Evolutionary conservation across 1,284 basidiomycete species (phyloP).

Genomic region (Cryptococcus sp.): DNA sequence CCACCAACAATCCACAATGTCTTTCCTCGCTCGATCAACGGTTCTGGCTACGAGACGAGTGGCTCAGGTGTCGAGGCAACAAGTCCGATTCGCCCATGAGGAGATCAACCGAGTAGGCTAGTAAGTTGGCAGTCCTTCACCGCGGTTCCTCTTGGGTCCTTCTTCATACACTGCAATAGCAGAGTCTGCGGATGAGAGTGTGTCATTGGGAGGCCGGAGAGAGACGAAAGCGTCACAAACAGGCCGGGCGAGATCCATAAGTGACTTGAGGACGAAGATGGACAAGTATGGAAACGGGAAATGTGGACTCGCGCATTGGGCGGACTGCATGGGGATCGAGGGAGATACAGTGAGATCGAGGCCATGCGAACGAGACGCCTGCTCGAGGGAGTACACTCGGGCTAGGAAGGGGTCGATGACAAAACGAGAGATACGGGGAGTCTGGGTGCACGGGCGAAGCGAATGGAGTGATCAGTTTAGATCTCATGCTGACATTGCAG

Average conservation of each 20-base stretch:
- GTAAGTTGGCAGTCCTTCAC: slow-evolving; percentile 24
- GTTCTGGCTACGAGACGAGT: slow-evolving; percentile 17
- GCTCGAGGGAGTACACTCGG: too few relatives aligned
- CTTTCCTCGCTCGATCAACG: slow-evolving; percentile 24
- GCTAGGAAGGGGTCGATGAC: too few relatives aligned
- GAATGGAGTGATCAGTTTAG: too few relatives aligned
- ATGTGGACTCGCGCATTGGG: background rate
- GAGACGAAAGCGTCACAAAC: too few relatives aligned
- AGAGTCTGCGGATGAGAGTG: too few relatives aligned
- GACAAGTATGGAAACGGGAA: background rate
- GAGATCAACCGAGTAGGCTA: slow-evolving; percentile 34
- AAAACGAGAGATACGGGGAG: background rate
- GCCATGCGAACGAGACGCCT: too few relatives aligned
- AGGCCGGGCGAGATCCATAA: too few relatives aligned
- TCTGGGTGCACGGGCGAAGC: background rate
- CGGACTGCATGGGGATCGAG: too few relatives aligned
- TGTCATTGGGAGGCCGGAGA: too few relatives aligned
- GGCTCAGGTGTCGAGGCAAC: slow-evolving; percentile 9
- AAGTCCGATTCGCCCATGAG: slow-evolving; percentile 26
- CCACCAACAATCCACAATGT: slow-evolving; percentile 24
- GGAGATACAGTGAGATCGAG: too few relatives aligned
- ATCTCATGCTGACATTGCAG: slow-evolving; percentile 17
- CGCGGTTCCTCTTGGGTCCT: background rate
- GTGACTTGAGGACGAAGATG: background rate
- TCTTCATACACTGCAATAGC: too few relatives aligned